A percentile compares a stretch with the other conserved stretches of the same genome.
Conservation (phyloP, 2,329 filamentous ascomycete genomes). For the Emmonsia crescens region DNA sequence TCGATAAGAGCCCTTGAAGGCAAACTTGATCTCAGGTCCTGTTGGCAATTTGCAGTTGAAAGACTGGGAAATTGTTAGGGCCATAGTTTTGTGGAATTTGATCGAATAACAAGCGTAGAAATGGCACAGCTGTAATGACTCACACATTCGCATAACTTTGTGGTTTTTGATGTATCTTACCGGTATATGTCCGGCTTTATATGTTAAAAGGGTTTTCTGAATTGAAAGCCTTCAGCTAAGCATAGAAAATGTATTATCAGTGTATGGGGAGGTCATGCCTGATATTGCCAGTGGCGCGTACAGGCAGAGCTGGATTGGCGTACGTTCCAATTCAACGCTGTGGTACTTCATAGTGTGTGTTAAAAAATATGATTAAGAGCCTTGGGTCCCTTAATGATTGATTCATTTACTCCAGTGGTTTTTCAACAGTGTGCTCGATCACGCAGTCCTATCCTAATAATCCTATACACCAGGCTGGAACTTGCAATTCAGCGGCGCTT, state of each 20-base stretch:
- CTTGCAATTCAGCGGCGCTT: too few relatives aligned
- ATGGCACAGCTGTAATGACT: neutral
- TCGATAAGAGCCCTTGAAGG: neutral
- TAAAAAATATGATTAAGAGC: too few relatives aligned
- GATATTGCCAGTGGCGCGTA: neutral
- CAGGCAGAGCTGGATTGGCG: neutral
- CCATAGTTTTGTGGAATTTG: neutral
- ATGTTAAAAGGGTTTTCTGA: neutral
- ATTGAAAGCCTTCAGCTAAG: neutral
- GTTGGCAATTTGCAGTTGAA: neutral
- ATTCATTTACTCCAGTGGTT: too few relatives aligned
- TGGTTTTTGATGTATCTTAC: neutral
- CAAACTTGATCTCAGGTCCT: neutral
- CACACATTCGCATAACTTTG: neutral
- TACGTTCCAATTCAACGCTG: too few relatives aligned
- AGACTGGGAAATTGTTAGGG: neutral
- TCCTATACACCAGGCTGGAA: too few relatives aligned
- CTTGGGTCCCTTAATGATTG: too few relatives aligned
- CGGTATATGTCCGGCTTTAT: neutral
- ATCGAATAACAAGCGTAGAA: neutral
- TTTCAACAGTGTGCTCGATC: too few relatives aligned
- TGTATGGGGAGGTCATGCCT: too few relatives aligned
- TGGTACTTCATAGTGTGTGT: too few relatives aligned
- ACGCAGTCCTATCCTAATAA: too few relatives aligned
- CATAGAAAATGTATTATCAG: neutral